Evolutionary conservation across 2,329 filamentous ascomycete genomes (phyloP), one percentile per base, ranked within the genome.

Genomic region (Fusarium lyarnte): DNA sequence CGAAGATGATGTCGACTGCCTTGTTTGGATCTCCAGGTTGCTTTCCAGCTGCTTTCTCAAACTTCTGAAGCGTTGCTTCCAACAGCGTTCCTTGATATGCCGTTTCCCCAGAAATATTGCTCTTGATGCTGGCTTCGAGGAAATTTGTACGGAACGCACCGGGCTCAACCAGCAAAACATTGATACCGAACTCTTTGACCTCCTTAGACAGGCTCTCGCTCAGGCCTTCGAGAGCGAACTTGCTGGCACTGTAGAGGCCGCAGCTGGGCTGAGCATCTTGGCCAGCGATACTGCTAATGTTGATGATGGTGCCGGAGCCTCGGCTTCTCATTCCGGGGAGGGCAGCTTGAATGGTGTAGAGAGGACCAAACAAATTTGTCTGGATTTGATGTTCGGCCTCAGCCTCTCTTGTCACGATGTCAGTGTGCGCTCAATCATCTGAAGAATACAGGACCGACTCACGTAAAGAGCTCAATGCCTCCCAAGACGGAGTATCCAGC

Each of bases 121-220:
- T 78, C 38, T 71, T 70, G 8, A 69, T 35, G 39, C 72, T 77
- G 53, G 76, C 75, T 43, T 64, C 63, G 27, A 87, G 76, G 59
- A 87, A 84, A n/a, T 83, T 83, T 16, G 86, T 88, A 6, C 86
- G 80, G 68, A 87, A 88, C 42, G 82, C 83, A 4, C 87, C 86
- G 1, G 85, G 85, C 73, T 88, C 85, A 25, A 88, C 79, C 17
- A 85, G 78, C 7, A 84, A 81, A 21, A 84, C 83, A 17, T 77
- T 58, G 60, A 88, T 84, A 19, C 81, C 82, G 19, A 87, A 81
- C 5, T 83, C 81, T 16, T 78, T 81, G 3, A 85, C 78, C 72
- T 88, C 86, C 7, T 70, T 75, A 3, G 79, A 77, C 59, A 88
- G 75, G 0, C 80, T 76, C 70, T 87, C 85, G 23, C 81, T 81